phyloP scores from a whole-genome alignment of 106 monocot species.

The Dendrobium huoshanense region DNA sequence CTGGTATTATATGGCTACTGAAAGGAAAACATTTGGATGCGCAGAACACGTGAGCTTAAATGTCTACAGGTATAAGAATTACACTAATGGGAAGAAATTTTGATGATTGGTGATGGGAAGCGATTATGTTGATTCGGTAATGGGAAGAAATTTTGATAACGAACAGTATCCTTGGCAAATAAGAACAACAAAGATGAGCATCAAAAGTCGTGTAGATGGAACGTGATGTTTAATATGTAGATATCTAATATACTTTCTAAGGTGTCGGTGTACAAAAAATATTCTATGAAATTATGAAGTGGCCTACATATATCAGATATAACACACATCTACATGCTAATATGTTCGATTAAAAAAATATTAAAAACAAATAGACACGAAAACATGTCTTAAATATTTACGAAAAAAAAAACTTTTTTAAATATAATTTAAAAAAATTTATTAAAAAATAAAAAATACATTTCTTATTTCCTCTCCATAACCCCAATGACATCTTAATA shows the following conservation, averaged over 20 bases:
- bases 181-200: background rate
- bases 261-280: background rate
- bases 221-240: background rate
- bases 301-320: too few relatives aligned
- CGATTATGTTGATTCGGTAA: background rate
- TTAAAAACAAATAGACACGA: too few relatives aligned
- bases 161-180: background rate
- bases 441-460: too few relatives aligned
- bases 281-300: too few relatives aligned
- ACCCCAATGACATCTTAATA: too few relatives aligned
- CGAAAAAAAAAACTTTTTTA: too few relatives aligned
- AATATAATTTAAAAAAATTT: too few relatives aligned
- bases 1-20: background rate
- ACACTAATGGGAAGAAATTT: background rate
- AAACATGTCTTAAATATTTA: too few relatives aligned
- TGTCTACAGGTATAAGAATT: background rate
- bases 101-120: background rate
- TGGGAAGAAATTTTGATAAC: conserved; percentile 1
- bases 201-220: background rate
- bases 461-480: too few relatives aligned
- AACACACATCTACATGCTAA: too few relatives aligned
- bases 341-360: too few relatives aligned
- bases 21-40: background rate
- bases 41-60: background rate
- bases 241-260: background rate